These are phyloP conservation scores for Epithemia pelagica DNA, from an alignment of 108 stramenopile genomes.

Conservation along the genomic window DNA sequence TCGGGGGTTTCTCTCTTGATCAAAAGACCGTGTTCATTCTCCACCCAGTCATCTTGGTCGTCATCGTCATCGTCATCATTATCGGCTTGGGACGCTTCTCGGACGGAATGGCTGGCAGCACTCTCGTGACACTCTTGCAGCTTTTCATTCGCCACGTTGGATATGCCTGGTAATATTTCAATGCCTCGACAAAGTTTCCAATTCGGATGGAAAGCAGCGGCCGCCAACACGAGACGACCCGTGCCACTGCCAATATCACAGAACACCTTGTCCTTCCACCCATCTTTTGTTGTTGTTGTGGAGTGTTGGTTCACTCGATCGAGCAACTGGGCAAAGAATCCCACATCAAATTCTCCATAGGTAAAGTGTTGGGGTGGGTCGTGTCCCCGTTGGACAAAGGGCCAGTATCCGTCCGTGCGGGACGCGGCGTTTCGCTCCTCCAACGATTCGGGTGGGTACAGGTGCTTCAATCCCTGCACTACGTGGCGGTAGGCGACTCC, in stretches of 20 bases:
- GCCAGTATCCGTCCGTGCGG: slow-evolving; percentile 82
- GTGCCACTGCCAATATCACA: slow-evolving; percentile 72
- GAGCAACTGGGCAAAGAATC: slow-evolving; percentile 57
- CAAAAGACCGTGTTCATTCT: background rate
- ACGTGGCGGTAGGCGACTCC: slow-evolving; percentile 16
- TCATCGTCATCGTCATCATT: background rate
- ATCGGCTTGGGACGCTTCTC: background rate
- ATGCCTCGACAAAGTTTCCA: slow-evolving; percentile 60
- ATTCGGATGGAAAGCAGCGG: slow-evolving; percentile 62
- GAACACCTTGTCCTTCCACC: slow-evolving; percentile 47
- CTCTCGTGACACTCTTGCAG: too few relatives aligned
- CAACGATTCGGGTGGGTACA: slow-evolving; percentile 54
- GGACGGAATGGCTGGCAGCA: too few relatives aligned
- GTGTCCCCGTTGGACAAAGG: slow-evolving; percentile 50
- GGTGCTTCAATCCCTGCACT: slow-evolving; percentile 30
- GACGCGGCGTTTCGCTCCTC: slow-evolving; percentile 54
- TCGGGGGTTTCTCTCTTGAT: too few relatives aligned
- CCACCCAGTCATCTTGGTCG: too few relatives aligned
- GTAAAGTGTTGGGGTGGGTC: slow-evolving; percentile 62
- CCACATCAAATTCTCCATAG: slow-evolving; percentile 78
- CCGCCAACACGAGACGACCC: slow-evolving; percentile 67
- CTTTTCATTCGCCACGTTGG: too few relatives aligned
- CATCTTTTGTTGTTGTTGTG: background rate
- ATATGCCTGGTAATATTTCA: slow-evolving; percentile 55
- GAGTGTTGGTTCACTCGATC: slow-evolving; percentile 32